Percentiles rank a stretch among this genome's conserved stretches.
These are phyloP conservation scores for Lupinus albus DNA, from an alignment of 306 rosid species.

Conservation along the genomic window DNA sequence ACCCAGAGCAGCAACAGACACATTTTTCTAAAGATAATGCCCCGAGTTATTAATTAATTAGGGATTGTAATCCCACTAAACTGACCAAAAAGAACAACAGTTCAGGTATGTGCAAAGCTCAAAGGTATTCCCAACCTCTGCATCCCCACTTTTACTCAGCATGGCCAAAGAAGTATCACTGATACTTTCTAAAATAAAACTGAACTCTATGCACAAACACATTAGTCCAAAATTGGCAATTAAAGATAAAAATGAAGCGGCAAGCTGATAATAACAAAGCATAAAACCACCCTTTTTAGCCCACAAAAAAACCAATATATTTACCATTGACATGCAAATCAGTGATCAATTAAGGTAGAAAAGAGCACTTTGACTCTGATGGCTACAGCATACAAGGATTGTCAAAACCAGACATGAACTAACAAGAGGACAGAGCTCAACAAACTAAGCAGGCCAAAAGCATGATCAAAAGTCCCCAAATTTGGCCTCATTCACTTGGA, in stretches of 20 bases:
- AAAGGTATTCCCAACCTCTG: neutral
- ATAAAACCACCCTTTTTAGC: neutral
- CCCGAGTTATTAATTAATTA: neutral
- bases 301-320: neutral
- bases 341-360: too few relatives aligned
- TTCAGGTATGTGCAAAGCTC: neutral
- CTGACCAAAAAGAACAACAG: neutral
- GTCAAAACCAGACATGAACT: neutral
- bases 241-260: neutral
- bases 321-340: too few relatives aligned
- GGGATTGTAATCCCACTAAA: neutral
- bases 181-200: neutral
- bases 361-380: too few relatives aligned
- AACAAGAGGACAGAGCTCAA: neutral
- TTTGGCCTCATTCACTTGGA: neutral
- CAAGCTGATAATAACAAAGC: neutral
- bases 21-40: neutral
- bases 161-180: neutral
- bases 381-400: neutral
- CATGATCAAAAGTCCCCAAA: neutral
- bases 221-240: neutral
- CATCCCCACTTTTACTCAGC: constrained; percentile 13
- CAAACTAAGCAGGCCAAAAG: neutral
- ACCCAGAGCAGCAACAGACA: neutral
- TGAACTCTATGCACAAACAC: neutral